phyloP scores from a whole-genome alignment of 371 early-diverging fungal species.

The Syncephalis fuscata region DNA sequence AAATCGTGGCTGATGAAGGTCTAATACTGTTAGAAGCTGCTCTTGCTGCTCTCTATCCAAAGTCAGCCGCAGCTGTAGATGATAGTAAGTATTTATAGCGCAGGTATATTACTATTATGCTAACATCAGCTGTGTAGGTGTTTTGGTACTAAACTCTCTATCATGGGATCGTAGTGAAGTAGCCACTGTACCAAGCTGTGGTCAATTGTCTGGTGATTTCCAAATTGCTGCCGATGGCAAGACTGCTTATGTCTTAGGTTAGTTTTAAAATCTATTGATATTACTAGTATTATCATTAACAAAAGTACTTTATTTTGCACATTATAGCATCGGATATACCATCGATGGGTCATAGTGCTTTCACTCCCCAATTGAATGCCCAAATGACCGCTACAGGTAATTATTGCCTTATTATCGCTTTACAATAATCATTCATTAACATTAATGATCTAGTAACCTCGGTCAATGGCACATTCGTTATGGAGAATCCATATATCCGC shows the following conservation, averaged over 20 bases:
- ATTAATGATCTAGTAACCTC: no score
- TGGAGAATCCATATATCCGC: constrained; percentile 53
- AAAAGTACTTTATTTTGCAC: background rate
- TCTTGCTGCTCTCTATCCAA: constrained; percentile 10
- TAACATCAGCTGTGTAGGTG: background rate
- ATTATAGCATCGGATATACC: background rate
- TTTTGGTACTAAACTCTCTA: constrained; percentile 63
- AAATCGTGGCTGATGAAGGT: constrained; percentile 19
- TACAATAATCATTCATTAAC: constrained; percentile 1
- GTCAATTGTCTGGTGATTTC: constrained; percentile 9
- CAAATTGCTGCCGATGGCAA: constrained; percentile 24
- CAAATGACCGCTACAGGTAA: constrained; percentile 2
- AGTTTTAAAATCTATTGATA: background rate
- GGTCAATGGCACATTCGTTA: background rate
- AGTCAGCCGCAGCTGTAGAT: background rate
- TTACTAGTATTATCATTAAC: background rate
- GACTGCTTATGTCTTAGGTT: constrained; percentile 25
- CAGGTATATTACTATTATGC: constrained; percentile 5
- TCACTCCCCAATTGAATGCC: background rate
- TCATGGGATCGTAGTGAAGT: constrained; percentile 61
- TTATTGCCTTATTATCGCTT: background rate
- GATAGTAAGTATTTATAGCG: background rate
- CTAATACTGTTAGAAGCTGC: constrained; percentile 15
- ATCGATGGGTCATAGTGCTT: constrained; percentile 8
- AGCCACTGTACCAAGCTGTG: constrained; percentile 29